phyloP scores from a whole-genome alignment of 768 basidiomycete genomes.

The Pleurotus cornucopiae region DNA sequence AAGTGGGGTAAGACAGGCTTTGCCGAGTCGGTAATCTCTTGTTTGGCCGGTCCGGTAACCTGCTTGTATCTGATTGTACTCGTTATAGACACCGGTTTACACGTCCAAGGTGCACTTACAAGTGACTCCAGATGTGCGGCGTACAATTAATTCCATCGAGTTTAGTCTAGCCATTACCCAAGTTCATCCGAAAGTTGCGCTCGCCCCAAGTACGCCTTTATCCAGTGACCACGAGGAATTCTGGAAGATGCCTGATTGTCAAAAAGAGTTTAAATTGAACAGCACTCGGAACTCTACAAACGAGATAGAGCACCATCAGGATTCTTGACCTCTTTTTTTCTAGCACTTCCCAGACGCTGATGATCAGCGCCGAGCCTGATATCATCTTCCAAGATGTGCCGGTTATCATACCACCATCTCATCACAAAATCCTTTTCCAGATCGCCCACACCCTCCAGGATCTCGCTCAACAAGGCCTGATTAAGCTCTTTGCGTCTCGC shows the following conservation, averaged over 20 bases:
- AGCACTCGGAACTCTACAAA: conserved; percentile 1
- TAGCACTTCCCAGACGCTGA: neutral
- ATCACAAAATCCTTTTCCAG: conserved; percentile 63
- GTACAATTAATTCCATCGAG: neutral
- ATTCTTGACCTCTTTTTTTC: neutral
- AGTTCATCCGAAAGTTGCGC: neutral
- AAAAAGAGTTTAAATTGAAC: neutral
- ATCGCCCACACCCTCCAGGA: conserved; percentile 63
- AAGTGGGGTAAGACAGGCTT: conserved; percentile 7
- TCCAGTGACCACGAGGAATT: neutral
- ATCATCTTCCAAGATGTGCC: conserved; percentile 11
- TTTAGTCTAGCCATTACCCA: neutral
- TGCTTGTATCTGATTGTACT: conserved; percentile 9
- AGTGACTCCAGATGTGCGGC: neutral
- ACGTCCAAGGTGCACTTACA: neutral
- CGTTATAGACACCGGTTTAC: conserved; percentile 7
- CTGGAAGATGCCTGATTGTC: neutral
- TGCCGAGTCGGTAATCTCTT: conserved; percentile 15
- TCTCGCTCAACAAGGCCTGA: conserved; percentile 57
- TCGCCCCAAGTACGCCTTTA: neutral
- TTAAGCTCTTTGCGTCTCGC: conserved; percentile 41
- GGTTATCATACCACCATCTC: conserved; percentile 68
- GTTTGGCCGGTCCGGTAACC: conserved; percentile 22
- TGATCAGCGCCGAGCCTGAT: neutral
- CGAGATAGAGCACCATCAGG: conserved; percentile 2